Percentiles rank a stretch among this genome's conserved stretches.
phyloP scores from a whole-genome alignment of 345 rosid genomes.

The Ceriops decandra region DNA sequence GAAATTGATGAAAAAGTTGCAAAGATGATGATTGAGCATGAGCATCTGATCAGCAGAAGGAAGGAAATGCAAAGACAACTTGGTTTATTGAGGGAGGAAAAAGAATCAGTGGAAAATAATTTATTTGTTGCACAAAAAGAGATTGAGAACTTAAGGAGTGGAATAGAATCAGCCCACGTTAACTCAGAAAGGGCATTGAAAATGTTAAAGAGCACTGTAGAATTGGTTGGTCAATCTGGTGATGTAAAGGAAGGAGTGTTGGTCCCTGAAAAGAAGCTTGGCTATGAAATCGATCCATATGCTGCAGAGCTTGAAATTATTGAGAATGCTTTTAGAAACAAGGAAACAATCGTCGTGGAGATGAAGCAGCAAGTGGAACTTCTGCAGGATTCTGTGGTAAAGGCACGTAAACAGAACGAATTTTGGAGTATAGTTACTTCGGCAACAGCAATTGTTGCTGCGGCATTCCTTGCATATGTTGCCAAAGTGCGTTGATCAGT shows the following conservation, averaged over 20 bases:
- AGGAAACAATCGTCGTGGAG: slow-evolving; percentile 48
- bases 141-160: slow-evolving; percentile 33
- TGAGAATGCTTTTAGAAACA: slow-evolving; percentile 46
- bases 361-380: slow-evolving; percentile 50
- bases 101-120: slow-evolving; percentile 33
- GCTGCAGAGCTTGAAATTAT: slow-evolving; percentile 46
- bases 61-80: slow-evolving; percentile 29
- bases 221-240: slow-evolving; percentile 32
- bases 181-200: slow-evolving; percentile 39
- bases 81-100: slow-evolving; percentile 36
- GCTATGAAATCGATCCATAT: slow-evolving; percentile 36
- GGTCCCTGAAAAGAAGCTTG: slow-evolving; percentile 23
- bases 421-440: slow-evolving; percentile 71
- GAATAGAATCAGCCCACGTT: slow-evolving; percentile 33
- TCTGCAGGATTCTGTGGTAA: slow-evolving; percentile 45
- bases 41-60: slow-evolving; percentile 32
- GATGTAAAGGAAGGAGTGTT: slow-evolving; percentile 19
- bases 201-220: slow-evolving; percentile 50
- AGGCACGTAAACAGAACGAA: slow-evolving; percentile 53
- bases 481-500: slow-evolving; percentile 43
- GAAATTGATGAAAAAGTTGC: slow-evolving; percentile 31
- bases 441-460: slow-evolving; percentile 58
- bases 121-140: slow-evolving; percentile 37
- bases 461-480: slow-evolving; percentile 55
- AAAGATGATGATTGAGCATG: slow-evolving; percentile 26